A percentile compares a stretch with the other conserved stretches of the same genome.
Evolutionary conservation across 345 rosid genomes (phyloP).

Genomic region (thale cress (Arabidopsis thaliana)): DNA sequence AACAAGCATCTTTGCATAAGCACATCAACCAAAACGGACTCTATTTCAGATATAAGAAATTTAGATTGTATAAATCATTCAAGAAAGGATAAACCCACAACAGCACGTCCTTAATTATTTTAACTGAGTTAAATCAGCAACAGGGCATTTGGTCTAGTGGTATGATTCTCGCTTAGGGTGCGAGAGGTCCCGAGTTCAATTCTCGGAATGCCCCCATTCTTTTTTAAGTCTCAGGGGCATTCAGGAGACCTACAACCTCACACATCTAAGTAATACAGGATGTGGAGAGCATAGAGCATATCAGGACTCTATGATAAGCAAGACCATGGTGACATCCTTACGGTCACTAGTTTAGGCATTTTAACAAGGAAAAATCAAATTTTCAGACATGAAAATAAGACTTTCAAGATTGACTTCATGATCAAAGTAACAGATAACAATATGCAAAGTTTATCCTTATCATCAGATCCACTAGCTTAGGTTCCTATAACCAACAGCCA

Average conservation of each 20-base stretch:
- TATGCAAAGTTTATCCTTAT: slow-evolving; percentile 4
- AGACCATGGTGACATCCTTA: slow-evolving; percentile 11
- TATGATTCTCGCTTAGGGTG: slow-evolving; percentile 94
- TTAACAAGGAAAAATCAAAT: background rate
- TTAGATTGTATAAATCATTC: background rate
- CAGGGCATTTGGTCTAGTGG: slow-evolving; percentile 91
- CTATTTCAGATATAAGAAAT: background rate
- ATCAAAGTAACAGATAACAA: slow-evolving; percentile 13
- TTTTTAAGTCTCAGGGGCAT: slow-evolving; percentile 8
- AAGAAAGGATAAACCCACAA: background rate
- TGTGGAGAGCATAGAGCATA: background rate
- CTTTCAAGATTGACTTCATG: slow-evolving; percentile 29
- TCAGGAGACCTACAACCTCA: background rate
- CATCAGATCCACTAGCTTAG: slow-evolving; percentile 19
- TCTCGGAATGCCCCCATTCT: slow-evolving; percentile 73
- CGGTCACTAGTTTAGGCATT: background rate
- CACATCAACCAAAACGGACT: background rate
- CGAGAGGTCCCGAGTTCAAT: slow-evolving; percentile 95
- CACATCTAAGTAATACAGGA: background rate
- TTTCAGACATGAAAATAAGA: background rate
- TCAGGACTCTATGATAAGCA: slow-evolving; percentile 1
- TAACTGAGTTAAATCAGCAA: background rate
- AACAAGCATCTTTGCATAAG: background rate
- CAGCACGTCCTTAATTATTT: background rate
- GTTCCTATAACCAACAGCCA: slow-evolving; percentile 3